A percentile compares a stretch with the other conserved stretches of the same genome.
phyloP scores from a whole-genome alignment of 306 rosid species.

The Pachyrhizus erosus region DNA sequence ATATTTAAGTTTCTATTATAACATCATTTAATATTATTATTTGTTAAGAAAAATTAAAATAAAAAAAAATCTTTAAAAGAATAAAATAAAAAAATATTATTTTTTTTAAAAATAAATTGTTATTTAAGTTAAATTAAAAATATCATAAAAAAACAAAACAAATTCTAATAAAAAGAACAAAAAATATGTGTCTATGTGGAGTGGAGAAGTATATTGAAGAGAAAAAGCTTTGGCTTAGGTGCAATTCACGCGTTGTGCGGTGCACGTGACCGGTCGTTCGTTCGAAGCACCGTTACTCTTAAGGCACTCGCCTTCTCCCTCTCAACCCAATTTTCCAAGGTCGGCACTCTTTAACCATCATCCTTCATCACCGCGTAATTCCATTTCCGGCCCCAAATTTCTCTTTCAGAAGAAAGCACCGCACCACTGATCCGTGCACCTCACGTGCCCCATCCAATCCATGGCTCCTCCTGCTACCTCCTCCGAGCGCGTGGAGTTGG shows the following conservation, averaged over 20 bases:
- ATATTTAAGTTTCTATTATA: too few relatives aligned
- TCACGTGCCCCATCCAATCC: background rate
- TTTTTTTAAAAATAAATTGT: too few relatives aligned
- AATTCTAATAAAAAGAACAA: too few relatives aligned
- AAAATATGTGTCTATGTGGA: too few relatives aligned
- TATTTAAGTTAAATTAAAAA: too few relatives aligned
- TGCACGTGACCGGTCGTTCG: background rate
- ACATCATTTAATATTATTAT: too few relatives aligned
- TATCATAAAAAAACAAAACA: too few relatives aligned
- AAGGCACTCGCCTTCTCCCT: background rate
- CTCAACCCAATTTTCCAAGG: background rate
- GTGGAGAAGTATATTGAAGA: background rate
- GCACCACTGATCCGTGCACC: constrained; percentile 47
- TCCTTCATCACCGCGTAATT: background rate
- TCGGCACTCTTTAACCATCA: background rate
- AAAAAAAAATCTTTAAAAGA: too few relatives aligned
- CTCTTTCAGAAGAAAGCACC: background rate
- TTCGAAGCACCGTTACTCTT: constrained; percentile 16
- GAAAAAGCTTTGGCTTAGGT: background rate
- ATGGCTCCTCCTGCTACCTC: constrained; percentile 54
- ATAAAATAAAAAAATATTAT: too few relatives aligned
- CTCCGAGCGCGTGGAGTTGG: constrained; percentile 79
- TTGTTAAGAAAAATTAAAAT: too few relatives aligned
- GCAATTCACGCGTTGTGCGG: background rate
- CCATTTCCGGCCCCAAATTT: constrained; percentile 8